Conservation (phyloP, 2,329 filamentous ascomycete genomes). For the Colletotrichum plurivorum region DNA sequence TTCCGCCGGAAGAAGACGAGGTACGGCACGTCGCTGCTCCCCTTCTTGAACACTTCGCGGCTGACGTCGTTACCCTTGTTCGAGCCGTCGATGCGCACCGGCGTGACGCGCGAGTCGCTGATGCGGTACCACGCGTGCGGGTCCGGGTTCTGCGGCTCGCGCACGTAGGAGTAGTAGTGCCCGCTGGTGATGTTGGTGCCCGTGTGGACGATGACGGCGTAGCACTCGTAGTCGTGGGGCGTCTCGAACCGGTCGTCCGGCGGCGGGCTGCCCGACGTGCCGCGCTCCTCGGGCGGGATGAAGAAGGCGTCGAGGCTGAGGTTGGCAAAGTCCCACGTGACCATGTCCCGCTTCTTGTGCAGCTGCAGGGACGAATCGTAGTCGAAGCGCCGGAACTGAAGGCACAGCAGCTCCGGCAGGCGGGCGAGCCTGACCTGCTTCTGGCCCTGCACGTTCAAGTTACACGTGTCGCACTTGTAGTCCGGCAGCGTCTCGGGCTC, state of each 20-base stretch:
- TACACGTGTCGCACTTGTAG: slow-evolving; percentile 83
- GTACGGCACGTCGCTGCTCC: slow-evolving; percentile 59
- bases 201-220: slow-evolving; percentile 85
- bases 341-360: slow-evolving; percentile 75
- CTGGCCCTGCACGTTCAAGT: slow-evolving; percentile 74
- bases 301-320: slow-evolving; percentile 68
- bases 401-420: slow-evolving; percentile 82
- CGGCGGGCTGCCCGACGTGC: slow-evolving; percentile 38
- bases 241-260: slow-evolving; percentile 57
- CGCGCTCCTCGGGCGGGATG: slow-evolving; percentile 54
- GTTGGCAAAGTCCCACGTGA: slow-evolving; percentile 83
- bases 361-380: slow-evolving; percentile 49
- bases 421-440: slow-evolving; percentile 83
- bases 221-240: slow-evolving; percentile 86
- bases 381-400: slow-evolving; percentile 78
- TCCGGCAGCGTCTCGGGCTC: slow-evolving; percentile 76
- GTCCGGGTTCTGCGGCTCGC: slow-evolving; percentile 65
- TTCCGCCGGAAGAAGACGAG: slow-evolving; percentile 62
- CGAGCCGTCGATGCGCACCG: slow-evolving; percentile 58
- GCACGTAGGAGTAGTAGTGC: slow-evolving; percentile 84
- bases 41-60: slow-evolving; percentile 56
- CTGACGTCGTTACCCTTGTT: slow-evolving; percentile 51
- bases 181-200: slow-evolving; percentile 78
- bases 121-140: slow-evolving; percentile 64
- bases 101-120: slow-evolving; percentile 60